Percentiles rank a stretch among this genome's conserved stretches.
phyloP scores from a whole-genome alignment of 768 basidiomycete species.

The Kwoniella heveanensis region DNA sequence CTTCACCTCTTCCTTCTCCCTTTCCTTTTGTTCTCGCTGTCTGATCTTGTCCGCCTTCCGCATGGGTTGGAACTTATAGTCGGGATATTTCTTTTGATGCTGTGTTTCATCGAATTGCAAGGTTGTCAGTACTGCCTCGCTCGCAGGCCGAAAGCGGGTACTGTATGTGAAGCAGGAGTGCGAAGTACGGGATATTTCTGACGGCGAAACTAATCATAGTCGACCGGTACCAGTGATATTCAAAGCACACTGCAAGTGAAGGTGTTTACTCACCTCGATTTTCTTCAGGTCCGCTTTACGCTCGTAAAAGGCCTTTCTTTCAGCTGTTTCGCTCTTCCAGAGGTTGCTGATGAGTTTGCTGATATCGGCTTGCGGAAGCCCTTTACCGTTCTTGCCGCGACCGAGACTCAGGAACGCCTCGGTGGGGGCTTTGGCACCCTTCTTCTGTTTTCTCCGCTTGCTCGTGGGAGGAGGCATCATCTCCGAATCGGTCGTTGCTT shows the following conservation, averaged over 20 bases:
- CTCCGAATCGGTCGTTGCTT: conserved; percentile 37
- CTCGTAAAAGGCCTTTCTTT: conserved; percentile 59
- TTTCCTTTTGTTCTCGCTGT: conserved; percentile 39
- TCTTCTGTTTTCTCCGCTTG: conserved; percentile 32
- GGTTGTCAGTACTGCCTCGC: neutral
- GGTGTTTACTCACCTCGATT: conserved; percentile 56
- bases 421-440: conserved; percentile 36
- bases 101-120: conserved; percentile 1
- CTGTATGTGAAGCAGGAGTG: too few species aligned
- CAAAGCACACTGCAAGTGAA: too few species aligned
- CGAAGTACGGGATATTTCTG: neutral
- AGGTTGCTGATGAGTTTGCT: conserved; percentile 66
- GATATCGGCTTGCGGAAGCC: conserved; percentile 65
- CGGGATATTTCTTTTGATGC: conserved; percentile 50
- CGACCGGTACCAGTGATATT: too few species aligned
- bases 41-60: conserved; percentile 48
- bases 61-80: conserved; percentile 55
- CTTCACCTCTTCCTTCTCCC: conserved; percentile 37
- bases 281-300: conserved; percentile 48
- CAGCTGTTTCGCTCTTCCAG: conserved; percentile 66
- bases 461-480: conserved; percentile 41
- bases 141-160: too few species aligned
- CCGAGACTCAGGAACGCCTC: conserved; percentile 37
- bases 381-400: conserved; percentile 49
- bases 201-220: too few species aligned